These are phyloP conservation scores for Ogataea trehaloabstinens DNA, from an alignment of 805 yeast species.

Conservation along the genomic window DNA sequence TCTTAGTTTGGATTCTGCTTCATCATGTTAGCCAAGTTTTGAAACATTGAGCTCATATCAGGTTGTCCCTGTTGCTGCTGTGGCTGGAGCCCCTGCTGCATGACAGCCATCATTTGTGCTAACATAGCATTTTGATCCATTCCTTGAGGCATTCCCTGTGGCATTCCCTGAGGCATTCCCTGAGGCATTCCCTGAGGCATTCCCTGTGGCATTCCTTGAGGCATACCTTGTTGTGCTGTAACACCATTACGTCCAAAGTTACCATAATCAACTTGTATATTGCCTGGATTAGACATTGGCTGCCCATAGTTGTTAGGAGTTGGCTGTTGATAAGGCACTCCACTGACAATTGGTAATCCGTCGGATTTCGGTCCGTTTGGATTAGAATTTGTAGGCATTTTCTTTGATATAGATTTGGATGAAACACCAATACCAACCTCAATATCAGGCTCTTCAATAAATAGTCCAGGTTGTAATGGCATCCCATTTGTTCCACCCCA, in stretches of 20 bases:
- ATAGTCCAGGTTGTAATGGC: conserved; percentile 74
- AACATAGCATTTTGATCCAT: conserved; percentile 29
- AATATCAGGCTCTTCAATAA: conserved; percentile 95
- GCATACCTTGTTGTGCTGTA: background rate
- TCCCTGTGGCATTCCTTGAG: background rate
- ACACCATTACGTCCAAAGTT: conserved; percentile 11
- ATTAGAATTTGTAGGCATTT: conserved; percentile 88
- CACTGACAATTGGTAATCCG: conserved; percentile 18
- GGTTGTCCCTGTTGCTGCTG: conserved; percentile 22
- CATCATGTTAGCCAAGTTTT: conserved; percentile 36
- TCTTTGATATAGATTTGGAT: conserved; percentile 85
- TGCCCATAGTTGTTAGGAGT: conserved; percentile 14
- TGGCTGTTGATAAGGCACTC: conserved; percentile 10
- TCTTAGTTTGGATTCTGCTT: conserved; percentile 19
- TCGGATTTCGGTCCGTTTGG: conserved; percentile 84
- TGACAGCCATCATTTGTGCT: conserved; percentile 34
- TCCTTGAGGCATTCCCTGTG: background rate
- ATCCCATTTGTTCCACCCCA: conserved; percentile 97
- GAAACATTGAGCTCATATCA: conserved; percentile 36
- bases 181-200: background rate
- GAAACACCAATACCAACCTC: conserved; percentile 94
- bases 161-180: background rate
- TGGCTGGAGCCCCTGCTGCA: conserved; percentile 28
- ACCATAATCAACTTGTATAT: conserved; percentile 23
- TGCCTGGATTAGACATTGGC: conserved; percentile 20